Evolutionary conservation across 2,329 filamentous ascomycete species (phyloP), one percentile per base, ranked within the genome.

Genomic region (Dryadomyces quercus-mongolicae): DNA sequence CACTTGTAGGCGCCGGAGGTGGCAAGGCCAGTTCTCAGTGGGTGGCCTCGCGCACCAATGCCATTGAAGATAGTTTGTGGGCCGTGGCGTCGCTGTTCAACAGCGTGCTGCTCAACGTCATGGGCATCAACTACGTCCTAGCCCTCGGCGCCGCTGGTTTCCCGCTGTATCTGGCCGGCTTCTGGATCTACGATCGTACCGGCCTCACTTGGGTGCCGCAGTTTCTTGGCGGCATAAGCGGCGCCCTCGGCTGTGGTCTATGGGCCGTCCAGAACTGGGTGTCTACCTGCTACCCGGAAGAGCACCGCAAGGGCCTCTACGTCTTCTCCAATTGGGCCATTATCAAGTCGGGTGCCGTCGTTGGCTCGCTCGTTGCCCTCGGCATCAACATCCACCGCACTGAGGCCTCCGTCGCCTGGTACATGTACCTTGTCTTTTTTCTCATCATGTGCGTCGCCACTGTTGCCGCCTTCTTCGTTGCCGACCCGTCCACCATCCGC

Each of bases 221-320:
- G 15, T 48, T 48, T 15, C n/a, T 53, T 16, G 51, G 51, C 15
- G 44, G 43, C 18, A n/a, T 53, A 6, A 53, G 51, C 34, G 45
- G 51, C 21, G 10, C 46, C 12, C 15, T 21, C 2, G 18, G 25
- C 34, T n/a, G 43, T 10, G 51, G 21, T 2, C 43, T 52, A 3
- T 52, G 51, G 51, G 51, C 22, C 10, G 52, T 53, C 8, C 52
- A 53, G 52, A 53, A 53, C 45, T 49, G 52, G 52, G 21, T 53
- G 5, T 16, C 45, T 20, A 53, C 45, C 3, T 53, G 18, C 21
- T 53, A 53, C 38, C 52, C 52, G 3, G 52, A 53, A 16, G 52
- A 53, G 22, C 10, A 36, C 6, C 18, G 36, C 12, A 53, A 53
- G 20, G 52, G 52, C 13, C 21, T 53, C 9, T 53, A 53, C 44